Base-by-base conservation (phyloP, 345 rosid genomes). In the Noccaea caerulescens region DNA sequence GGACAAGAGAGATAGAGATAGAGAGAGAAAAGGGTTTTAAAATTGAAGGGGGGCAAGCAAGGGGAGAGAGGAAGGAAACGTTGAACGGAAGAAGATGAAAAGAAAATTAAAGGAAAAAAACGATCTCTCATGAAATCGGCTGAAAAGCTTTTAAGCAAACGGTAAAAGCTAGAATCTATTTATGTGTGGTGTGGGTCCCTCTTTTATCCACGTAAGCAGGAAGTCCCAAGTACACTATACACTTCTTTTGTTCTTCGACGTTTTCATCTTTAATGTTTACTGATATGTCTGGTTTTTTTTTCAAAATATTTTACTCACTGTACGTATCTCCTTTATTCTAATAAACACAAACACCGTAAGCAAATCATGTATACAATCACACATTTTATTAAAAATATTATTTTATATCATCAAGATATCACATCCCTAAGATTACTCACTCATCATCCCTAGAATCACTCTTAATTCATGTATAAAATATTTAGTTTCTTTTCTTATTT, bases 201-300 rank as follows among this genome's bases (percentile, higher is more conserved):
- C 41, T 53, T 59, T 34, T 67, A 3, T 61, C 69, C 74, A 68
- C 74, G 79, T 68, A 45, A 75, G 64, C 68, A 25, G 1, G 10
- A 44, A 63, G 34, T 59, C 56, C 41, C 25, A 18, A 12, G 5
- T 12, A 14, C 18, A 18, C 61, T 55, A 10, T 10, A 14, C 12
- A 11, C 57, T 20, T 6, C 36, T 33, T 3, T 27, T 27, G 30
- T 27, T 27, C 30, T 3, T 27, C 30, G 30, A 27, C 30, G 23
- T 20, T 20, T 20, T 20, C 23, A 20, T 20, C 23, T 20, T 20
- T 20, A 20, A 20, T 27, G 30, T 27, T 27, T 27, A 27, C 30
- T 27, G 30, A 4, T 27, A 20, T 20, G 23, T 20, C 23, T 20
- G 23, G 1, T 20, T 20, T 20, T 20, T 20, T 20, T 20, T 20